phyloP scores from a whole-genome alignment of 2,329 filamentous ascomycete genomes.

The Zalaria obscura region DNA sequence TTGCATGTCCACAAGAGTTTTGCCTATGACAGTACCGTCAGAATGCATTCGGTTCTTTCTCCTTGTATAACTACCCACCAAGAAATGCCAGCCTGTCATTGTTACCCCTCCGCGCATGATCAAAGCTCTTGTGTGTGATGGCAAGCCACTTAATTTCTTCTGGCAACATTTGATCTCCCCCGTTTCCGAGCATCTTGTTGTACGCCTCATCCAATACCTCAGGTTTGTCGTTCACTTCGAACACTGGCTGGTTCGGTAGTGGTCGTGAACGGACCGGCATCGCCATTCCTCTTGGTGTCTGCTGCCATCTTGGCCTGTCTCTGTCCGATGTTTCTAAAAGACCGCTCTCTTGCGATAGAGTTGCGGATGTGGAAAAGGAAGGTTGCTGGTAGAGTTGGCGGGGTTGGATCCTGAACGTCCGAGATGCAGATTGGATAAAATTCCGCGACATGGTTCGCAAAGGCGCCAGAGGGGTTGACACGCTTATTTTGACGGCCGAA shows the following conservation, averaged over 20 bases:
- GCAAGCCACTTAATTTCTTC: constrained; percentile 96
- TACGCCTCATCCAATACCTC: constrained; percentile 65
- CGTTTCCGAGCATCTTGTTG: constrained; percentile 56
- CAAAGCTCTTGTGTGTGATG: constrained; percentile 95
- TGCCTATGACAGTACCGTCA: constrained; percentile 31
- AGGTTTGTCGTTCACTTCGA: constrained; percentile 63
- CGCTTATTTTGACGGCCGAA: too few species aligned
- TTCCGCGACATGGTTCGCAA: too few species aligned
- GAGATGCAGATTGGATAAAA: too few species aligned
- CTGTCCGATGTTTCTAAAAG: constrained; percentile 10
- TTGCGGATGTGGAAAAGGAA: constrained; percentile 20
- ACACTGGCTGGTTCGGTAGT: constrained; percentile 42
- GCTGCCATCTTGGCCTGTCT: constrained; percentile 33
- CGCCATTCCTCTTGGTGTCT: constrained; percentile 32
- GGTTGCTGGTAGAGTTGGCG: neutral
- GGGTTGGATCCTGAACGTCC: neutral
- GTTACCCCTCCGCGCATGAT: constrained; percentile 84
- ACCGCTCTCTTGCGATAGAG: constrained; percentile 11
- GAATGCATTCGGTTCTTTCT: constrained; percentile 7
- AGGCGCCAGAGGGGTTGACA: too few species aligned
- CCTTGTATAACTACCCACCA: constrained; percentile 38
- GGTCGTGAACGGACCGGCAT: constrained; percentile 41
- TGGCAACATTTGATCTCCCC: constrained; percentile 58
- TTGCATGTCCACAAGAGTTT: constrained; percentile 50
- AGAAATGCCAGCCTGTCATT: constrained; percentile 87